A percentile compares a stretch with the other conserved stretches of the same genome.
Conservation (phyloP, 2,329 filamentous ascomycete species). For the Ambrosiella beaveri region DNA sequence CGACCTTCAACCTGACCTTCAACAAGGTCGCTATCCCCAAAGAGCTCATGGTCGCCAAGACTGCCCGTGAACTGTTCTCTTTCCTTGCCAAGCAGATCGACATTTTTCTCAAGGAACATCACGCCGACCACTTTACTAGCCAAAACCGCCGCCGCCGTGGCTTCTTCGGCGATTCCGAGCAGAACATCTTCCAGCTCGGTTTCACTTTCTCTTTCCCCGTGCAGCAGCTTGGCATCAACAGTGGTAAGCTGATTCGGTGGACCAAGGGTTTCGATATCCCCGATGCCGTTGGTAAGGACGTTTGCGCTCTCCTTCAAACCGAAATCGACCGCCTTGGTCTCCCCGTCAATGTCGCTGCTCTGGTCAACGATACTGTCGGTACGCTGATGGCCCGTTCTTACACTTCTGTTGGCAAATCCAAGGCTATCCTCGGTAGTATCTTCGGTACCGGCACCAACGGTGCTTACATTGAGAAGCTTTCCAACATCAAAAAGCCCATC, state of each 20-base stretch:
- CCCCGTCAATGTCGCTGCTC: conserved; percentile 82
- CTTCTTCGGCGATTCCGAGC: conserved; percentile 38
- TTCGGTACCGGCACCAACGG: conserved; percentile 97
- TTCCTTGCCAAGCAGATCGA: conserved; percentile 92
- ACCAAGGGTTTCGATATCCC: conserved; percentile 96
- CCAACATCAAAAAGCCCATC: conserved; percentile 64
- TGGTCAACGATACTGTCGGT: conserved; percentile 95
- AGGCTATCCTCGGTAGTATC: conserved; percentile 83
- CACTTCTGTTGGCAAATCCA: conserved; percentile 71
- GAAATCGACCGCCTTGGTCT: conserved; percentile 78
- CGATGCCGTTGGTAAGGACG: conserved; percentile 88
- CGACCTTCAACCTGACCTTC: conserved; percentile 83
- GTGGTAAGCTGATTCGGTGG: conserved; percentile 86
- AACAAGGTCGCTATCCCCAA: conserved; percentile 83
- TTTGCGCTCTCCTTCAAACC: conserved; percentile 72
- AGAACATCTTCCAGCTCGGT: conserved; percentile 73
- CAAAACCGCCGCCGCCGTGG: conserved; percentile 36
- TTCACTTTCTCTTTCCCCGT: conserved; percentile 99
- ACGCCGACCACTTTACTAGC: conserved; percentile 58
- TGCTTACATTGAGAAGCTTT: conserved; percentile 84
- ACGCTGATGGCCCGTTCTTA: conserved; percentile 97
- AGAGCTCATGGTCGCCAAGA: conserved; percentile 78
- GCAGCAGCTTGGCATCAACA: conserved; percentile 86
- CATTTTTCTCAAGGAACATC: conserved; percentile 69
- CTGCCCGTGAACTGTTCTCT: conserved; percentile 69